These are phyloP conservation scores for Exserohilum rostratum DNA, from an alignment of 2,329 filamentous ascomycete species.

Conservation along the genomic window DNA sequence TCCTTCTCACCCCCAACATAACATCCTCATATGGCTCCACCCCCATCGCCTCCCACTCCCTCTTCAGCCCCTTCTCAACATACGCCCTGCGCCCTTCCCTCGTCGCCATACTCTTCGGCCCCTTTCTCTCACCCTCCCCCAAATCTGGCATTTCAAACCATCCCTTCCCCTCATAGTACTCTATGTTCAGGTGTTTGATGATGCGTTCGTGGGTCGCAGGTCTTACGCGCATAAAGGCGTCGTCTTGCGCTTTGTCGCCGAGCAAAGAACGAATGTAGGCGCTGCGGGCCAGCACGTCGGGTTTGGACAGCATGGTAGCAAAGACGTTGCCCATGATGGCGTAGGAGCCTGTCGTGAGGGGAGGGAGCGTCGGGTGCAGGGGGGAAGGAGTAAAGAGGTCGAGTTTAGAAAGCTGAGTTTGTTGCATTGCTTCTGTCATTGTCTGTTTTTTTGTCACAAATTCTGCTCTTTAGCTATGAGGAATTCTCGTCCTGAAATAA, in stretches of 20 bases:
- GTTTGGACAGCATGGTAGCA: slow-evolving; percentile 33
- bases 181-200: slow-evolving; percentile 23
- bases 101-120: slow-evolving; percentile 24
- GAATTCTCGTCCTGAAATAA: too few species aligned
- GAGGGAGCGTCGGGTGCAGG: slow-evolving; percentile 33
- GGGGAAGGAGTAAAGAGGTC: slow-evolving; percentile 42
- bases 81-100: slow-evolving; percentile 24
- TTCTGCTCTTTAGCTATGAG: too few species aligned
- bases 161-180: not conserved
- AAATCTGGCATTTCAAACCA: not conserved
- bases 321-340: slow-evolving; percentile 23
- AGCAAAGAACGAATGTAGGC: slow-evolving; percentile 24
- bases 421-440: slow-evolving; percentile 33
- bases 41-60: slow-evolving; percentile 20
- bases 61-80: slow-evolving; percentile 21
- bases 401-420: slow-evolving; percentile 36
- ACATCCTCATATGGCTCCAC: not conserved
- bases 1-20: slow-evolving; percentile 19
- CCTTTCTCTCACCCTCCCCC: not conserved
- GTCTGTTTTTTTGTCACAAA: slow-evolving; percentile 31
- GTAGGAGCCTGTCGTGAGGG: slow-evolving; percentile 26
- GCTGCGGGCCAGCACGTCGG: slow-evolving; percentile 31
- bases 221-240: slow-evolving; percentile 17
- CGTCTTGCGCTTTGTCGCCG: slow-evolving; percentile 4
- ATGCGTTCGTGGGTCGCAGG: slow-evolving; percentile 27